Evolutionary conservation across 768 basidiomycete genomes (phyloP).

Genomic region (Xerocomellus chrysenteron): DNA sequence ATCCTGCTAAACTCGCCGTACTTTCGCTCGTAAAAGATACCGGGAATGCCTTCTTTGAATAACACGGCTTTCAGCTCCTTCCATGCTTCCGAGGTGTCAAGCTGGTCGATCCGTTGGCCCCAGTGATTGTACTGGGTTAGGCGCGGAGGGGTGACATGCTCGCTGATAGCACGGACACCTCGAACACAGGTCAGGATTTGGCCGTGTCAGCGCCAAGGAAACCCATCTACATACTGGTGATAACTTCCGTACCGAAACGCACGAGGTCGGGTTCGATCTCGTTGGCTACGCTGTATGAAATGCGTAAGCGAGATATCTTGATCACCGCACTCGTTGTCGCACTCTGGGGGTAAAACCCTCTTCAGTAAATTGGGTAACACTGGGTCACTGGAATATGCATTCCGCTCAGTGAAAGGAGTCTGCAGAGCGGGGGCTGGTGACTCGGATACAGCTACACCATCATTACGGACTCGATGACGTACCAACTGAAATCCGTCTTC

Average conservation of each 20-base stretch:
- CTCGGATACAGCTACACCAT: no score
- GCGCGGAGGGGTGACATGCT: no score
- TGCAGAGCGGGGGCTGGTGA: constrained; percentile 18
- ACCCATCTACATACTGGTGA: no score
- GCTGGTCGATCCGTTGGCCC: constrained; percentile 62
- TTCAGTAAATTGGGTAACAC: constrained; percentile 26
- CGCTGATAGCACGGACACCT: no score
- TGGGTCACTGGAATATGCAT: constrained; percentile 61
- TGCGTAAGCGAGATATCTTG: no score
- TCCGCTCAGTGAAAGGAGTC: constrained; percentile 43
- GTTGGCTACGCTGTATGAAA: no score
- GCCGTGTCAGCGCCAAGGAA: no score
- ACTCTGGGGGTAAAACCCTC: no score
- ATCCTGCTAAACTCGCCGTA: constrained; percentile 43
- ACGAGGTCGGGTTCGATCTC: no score
- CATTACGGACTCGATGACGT: constrained; percentile 8
- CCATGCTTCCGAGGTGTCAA: constrained; percentile 77
- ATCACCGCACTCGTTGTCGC: no score
- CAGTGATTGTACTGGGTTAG: constrained; percentile 41
- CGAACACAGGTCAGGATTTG: no score
- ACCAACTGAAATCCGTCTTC: constrained; percentile 70
- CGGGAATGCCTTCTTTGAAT: constrained; percentile 66
- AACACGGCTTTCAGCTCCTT: constrained; percentile 58
- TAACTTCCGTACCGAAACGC: no score
- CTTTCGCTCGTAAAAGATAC: constrained; percentile 65